These are phyloP conservation scores for Verticillium zaregamsianum DNA, from an alignment of 2,329 filamentous ascomycete genomes.

Conservation along the genomic window DNA sequence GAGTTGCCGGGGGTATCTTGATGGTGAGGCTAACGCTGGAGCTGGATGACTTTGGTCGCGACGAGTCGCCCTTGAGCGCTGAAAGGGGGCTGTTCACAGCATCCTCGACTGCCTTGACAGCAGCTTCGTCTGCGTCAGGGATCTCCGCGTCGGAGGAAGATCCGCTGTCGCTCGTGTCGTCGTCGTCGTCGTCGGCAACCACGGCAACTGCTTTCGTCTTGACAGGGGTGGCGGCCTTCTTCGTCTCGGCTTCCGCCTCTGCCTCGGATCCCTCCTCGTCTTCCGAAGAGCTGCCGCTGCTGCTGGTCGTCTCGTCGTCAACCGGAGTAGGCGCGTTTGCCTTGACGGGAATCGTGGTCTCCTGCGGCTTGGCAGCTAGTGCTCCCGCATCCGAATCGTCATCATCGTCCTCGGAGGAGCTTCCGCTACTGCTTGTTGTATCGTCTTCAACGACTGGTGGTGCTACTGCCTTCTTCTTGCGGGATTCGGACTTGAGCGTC, in stretches of 20 bases:
- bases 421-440: slow-evolving; percentile 33
- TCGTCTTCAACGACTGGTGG: slow-evolving; percentile 21
- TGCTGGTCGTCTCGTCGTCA: slow-evolving; percentile 18
- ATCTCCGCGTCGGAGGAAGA: background rate
- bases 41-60: slow-evolving; percentile 44
- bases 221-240: background rate
- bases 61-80: slow-evolving; percentile 19
- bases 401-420: slow-evolving; percentile 25
- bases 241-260: slow-evolving; percentile 14
- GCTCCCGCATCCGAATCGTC: slow-evolving; percentile 24
- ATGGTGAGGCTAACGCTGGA: slow-evolving; percentile 49
- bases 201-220: background rate
- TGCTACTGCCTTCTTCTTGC: slow-evolving; percentile 16
- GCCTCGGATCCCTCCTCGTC: slow-evolving; percentile 4
- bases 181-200: slow-evolving; percentile 15
- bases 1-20: slow-evolving; percentile 46
- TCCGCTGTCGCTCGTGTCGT: slow-evolving; percentile 7
- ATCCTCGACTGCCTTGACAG: background rate
- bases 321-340: slow-evolving; percentile 14
- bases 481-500: slow-evolving; percentile 18
- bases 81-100: slow-evolving; percentile 4
- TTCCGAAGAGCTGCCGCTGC: slow-evolving; percentile 18
- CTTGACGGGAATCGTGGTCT: slow-evolving; percentile 6
- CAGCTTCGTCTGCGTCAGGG: background rate
- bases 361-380: background rate